Conservation (phyloP, 108 stramenopile genomes). For the Cyclotella baltica region DNA sequence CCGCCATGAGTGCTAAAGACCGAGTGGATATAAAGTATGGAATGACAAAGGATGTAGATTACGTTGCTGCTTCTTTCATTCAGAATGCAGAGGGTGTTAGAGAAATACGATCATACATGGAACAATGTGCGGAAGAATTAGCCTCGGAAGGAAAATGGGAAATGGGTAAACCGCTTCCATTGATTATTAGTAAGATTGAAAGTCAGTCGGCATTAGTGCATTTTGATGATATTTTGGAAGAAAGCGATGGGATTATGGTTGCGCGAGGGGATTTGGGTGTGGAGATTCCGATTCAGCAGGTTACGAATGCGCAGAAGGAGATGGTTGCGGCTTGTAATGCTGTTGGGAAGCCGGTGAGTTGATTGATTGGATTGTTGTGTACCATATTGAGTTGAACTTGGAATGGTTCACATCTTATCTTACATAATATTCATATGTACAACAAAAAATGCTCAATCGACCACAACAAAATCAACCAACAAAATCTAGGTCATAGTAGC, state of each 20-base stretch:
- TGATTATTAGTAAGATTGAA: slow-evolving; percentile 91
- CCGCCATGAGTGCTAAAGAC: slow-evolving; percentile 92
- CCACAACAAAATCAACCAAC: background rate
- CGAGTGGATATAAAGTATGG: slow-evolving; percentile 88
- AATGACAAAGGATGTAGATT: slow-evolving; percentile 90
- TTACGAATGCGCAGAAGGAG: slow-evolving; percentile 97
- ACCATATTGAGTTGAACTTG: too few relatives aligned
- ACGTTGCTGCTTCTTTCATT: slow-evolving; percentile 92
- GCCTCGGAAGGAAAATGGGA: slow-evolving; percentile 58
- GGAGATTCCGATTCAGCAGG: slow-evolving; percentile 93
- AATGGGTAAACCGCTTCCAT: slow-evolving; percentile 65
- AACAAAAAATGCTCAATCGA: background rate
- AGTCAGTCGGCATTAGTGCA: slow-evolving; percentile 80
- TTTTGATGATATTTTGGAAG: slow-evolving; percentile 91
- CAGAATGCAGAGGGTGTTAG: slow-evolving; percentile 85
- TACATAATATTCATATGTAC: background rate
- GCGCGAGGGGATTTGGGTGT: slow-evolving; percentile 87
- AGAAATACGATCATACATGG: slow-evolving; percentile 84
- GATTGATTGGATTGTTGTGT: background rate
- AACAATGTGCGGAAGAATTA: slow-evolving; percentile 76
- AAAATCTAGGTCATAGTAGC: slow-evolving; percentile 77
- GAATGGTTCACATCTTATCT: background rate
- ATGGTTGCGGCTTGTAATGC: slow-evolving; percentile 95
- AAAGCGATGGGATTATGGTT: slow-evolving; percentile 91
- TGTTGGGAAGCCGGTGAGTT: slow-evolving; percentile 89